Evolutionary conservation across 495 filamentous ascomycete species (phyloP).

Genomic region (Elasticomyces elasticus): DNA sequence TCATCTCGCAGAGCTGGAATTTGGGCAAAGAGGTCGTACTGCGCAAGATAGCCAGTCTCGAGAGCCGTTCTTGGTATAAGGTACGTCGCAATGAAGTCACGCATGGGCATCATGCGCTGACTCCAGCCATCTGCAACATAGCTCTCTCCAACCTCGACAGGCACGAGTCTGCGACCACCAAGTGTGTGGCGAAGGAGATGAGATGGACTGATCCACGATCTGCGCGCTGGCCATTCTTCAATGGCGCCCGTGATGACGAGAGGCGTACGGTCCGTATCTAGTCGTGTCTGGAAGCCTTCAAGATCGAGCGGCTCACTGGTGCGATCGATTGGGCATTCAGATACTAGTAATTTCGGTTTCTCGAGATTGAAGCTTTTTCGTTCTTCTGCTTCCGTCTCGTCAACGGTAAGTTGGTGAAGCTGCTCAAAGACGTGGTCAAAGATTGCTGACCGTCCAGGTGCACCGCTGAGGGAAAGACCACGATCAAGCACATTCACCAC

Average conservation of each 20-base stretch:
- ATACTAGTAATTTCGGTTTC: background rate
- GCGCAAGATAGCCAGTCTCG: slow-evolving; percentile 60
- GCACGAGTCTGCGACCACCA: slow-evolving; percentile 66
- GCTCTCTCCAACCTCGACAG: slow-evolving; percentile 78
- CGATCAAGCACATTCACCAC: slow-evolving; percentile 64
- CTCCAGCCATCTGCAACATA: slow-evolving; percentile 85
- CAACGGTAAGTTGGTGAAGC: slow-evolving; percentile 30
- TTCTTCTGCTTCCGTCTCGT: background rate
- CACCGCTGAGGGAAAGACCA: slow-evolving; percentile 74
- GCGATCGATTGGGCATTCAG: slow-evolving; percentile 15
- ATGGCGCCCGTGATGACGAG: slow-evolving; percentile 58
- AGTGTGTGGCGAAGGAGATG: slow-evolving; percentile 74
- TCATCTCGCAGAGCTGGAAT: slow-evolving; percentile 69
- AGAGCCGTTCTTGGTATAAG: slow-evolving; percentile 1
- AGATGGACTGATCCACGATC: slow-evolving; percentile 59
- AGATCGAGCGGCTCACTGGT: slow-evolving; percentile 27
- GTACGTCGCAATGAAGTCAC: slow-evolving; percentile 56
- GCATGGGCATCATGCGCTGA: slow-evolving; percentile 69
- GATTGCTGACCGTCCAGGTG: slow-evolving; percentile 50
- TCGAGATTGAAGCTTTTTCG: slow-evolving; percentile 1
- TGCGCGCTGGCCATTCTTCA: slow-evolving; percentile 57
- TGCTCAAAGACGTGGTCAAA: slow-evolving; percentile 46
- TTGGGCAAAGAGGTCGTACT: slow-evolving; percentile 78
- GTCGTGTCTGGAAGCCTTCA: slow-evolving; percentile 54
- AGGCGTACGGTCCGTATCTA: slow-evolving; percentile 46